A percentile compares a stretch with the other conserved stretches of the same genome.
Evolutionary conservation across 1,284 basidiomycete genomes (phyloP).

Genomic region (Fistulinella staudtii): DNA sequence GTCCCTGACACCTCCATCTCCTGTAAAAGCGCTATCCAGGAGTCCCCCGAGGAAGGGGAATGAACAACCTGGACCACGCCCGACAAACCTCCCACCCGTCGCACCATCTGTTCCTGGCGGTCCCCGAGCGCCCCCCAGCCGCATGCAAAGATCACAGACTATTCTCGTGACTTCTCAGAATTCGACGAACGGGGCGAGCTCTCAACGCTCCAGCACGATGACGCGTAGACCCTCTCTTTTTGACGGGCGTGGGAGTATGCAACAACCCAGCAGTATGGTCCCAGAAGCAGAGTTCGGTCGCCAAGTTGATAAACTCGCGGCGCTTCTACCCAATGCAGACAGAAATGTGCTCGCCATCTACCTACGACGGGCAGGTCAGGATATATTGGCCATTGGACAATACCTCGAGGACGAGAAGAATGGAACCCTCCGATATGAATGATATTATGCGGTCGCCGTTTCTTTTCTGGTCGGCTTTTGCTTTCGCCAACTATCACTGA

Average conservation of each 20-base stretch:
- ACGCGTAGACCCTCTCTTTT: conserved; percentile 52
- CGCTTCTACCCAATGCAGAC: conserved; percentile 76
- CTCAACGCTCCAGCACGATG: conserved; percentile 41
- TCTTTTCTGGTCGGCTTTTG: conserved; percentile 1
- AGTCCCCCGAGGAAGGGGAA: conserved; percentile 36
- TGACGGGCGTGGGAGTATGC: conserved; percentile 22
- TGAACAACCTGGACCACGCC: conserved; percentile 31
- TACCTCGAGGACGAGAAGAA: conserved; percentile 87
- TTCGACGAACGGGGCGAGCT: conserved; percentile 27
- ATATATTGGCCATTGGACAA: conserved; percentile 80
- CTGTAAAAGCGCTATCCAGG: conserved; percentile 40
- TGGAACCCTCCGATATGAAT: conserved; percentile 51
- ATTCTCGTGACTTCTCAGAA: conserved; percentile 46
- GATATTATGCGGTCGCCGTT: conserved; percentile 11
- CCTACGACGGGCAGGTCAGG: conserved; percentile 67
- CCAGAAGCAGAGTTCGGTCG: conserved; percentile 46
- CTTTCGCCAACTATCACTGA: conserved; percentile 6
- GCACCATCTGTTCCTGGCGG: conserved; percentile 66
- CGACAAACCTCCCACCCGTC: conserved; percentile 36
- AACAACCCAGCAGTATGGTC: conserved; percentile 4
- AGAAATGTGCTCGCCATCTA: conserved; percentile 67
- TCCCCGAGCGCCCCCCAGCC: conserved; percentile 66
- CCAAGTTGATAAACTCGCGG: conserved; percentile 69
- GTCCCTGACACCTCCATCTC: conserved; percentile 29
- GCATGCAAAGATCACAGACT: conserved; percentile 63